phyloP scores from a whole-genome alignment of 768 basidiomycete species.

The Cystofilobasidium bisporidii region DNA sequence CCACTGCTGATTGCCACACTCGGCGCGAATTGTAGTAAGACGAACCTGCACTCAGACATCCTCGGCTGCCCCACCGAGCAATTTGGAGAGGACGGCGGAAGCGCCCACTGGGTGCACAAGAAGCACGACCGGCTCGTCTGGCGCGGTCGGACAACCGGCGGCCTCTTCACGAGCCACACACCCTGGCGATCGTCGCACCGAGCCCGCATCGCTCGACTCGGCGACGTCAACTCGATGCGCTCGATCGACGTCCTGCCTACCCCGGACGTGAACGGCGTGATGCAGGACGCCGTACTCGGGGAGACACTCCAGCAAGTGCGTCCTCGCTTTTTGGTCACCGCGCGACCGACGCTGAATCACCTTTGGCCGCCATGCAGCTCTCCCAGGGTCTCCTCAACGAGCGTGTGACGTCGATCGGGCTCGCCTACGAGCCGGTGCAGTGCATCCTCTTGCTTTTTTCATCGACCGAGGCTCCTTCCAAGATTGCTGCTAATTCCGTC shows the following conservation, averaged over 20 bases:
- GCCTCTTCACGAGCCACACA: slow-evolving; percentile 28
- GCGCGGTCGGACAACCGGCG: slow-evolving; percentile 35
- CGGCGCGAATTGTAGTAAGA: too few relatives aligned
- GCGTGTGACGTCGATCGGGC: slow-evolving; percentile 32
- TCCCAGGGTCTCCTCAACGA: slow-evolving; percentile 9
- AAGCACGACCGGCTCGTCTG: slow-evolving; percentile 33
- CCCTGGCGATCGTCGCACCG: slow-evolving; percentile 36
- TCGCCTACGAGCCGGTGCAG: slow-evolving; percentile 31
- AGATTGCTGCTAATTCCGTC: too few relatives aligned
- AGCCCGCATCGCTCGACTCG: slow-evolving; percentile 32
- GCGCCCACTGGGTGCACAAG: slow-evolving; percentile 33
- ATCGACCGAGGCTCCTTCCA: not conserved
- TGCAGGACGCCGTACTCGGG: not conserved
- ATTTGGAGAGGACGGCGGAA: slow-evolving; percentile 31
- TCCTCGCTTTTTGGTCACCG: too few relatives aligned
- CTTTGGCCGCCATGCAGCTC: not conserved
- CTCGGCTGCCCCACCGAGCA: slow-evolving; percentile 35
- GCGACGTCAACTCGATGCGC: not conserved
- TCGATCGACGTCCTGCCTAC: slow-evolving; percentile 19
- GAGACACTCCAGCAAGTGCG: too few relatives aligned
- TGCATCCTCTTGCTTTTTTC: not conserved
- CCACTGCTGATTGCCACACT: too few relatives aligned
- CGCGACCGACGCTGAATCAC: too few relatives aligned
- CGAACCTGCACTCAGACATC: slow-evolving; percentile 34
- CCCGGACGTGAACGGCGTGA: not conserved